Evolutionary conservation across 192 early-diverging fungal species (phyloP).

Genomic region (Jimgerdemannia flammicorona): DNA sequence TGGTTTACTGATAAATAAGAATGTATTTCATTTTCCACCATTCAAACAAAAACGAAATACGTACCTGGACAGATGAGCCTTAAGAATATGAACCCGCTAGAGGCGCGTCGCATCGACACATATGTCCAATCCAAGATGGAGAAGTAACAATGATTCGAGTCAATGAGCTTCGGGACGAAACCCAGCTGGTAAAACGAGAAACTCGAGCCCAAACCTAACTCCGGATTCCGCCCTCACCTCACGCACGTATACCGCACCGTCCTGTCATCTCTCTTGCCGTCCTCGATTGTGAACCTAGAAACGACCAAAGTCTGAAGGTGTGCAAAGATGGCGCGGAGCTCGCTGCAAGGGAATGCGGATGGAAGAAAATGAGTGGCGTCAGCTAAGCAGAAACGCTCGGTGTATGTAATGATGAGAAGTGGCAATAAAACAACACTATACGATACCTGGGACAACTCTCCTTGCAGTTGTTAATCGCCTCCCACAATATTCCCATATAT

Average conservation of each 20-base stretch:
- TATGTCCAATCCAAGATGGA: too few species aligned
- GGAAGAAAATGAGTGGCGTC: too few species aligned
- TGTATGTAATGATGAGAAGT: too few species aligned
- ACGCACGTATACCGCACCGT: slow-evolving; percentile 38
- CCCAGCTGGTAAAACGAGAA: too few species aligned
- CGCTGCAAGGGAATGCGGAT: slow-evolving; percentile 9
- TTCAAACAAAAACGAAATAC: neutral
- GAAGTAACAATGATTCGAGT: too few species aligned
- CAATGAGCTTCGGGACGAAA: too few species aligned
- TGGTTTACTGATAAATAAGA: neutral
- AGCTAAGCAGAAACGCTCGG: too few species aligned
- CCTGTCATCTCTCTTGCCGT: slow-evolving; percentile 3
- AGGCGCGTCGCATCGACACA: slow-evolving; percentile 2
- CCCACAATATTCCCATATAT: slow-evolving; percentile 41
- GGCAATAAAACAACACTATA: neutral
- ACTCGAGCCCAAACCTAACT: neutral
- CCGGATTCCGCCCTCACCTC: slow-evolving; percentile 7
- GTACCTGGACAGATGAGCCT: slow-evolving; percentile 60
- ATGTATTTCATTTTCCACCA: neutral
- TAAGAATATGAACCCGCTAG: slow-evolving; percentile 69
- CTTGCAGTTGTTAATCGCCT: slow-evolving; percentile 42
- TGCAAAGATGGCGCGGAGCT: slow-evolving; percentile 43
- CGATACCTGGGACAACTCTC: slow-evolving; percentile 22
- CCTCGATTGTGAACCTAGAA: slow-evolving; percentile 32
- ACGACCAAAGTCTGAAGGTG: slow-evolving; percentile 36